Conservation (phyloP, 2,329 filamentous ascomycete species). For the Trichophyton simii region DNA sequence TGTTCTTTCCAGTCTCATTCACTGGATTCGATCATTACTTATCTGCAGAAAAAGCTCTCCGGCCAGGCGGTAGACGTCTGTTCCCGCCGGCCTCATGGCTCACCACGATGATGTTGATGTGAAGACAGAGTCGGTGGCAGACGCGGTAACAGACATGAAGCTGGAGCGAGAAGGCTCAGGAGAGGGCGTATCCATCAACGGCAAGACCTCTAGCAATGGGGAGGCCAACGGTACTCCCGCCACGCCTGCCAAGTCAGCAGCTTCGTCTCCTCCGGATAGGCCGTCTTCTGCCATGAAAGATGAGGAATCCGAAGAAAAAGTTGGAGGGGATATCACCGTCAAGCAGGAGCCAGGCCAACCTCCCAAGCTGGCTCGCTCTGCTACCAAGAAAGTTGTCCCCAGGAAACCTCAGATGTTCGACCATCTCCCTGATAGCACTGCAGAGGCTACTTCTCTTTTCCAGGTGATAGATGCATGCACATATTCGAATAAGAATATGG, state of each 20-base stretch:
- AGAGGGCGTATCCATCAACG: constrained; percentile 19
- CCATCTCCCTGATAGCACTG: constrained; percentile 65
- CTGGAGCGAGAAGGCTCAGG: constrained; percentile 19
- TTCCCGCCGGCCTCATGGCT: constrained; percentile 26
- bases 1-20: neutral
- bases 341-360: constrained; percentile 54
- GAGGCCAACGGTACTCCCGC: constrained; percentile 11
- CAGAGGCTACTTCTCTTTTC: constrained; percentile 63
- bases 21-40: constrained; percentile 1
- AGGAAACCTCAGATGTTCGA: constrained; percentile 55
- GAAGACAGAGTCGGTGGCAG: constrained; percentile 23
- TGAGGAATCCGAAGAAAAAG: constrained; percentile 38
- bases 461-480: constrained; percentile 72
- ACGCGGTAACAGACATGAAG: constrained; percentile 28
- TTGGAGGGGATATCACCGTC: constrained; percentile 49
- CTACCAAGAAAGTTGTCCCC: constrained; percentile 55
- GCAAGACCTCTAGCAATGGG: constrained; percentile 6
- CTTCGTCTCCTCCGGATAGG: neutral
- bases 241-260: neutral
- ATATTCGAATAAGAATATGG: constrained; percentile 84
- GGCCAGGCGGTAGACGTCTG: neutral
- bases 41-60: neutral
- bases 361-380: constrained; percentile 60
- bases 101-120: constrained; percentile 30
- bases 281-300: constrained; percentile 22